Evolutionary conservation across 179 eudicot genomes (phyloP).

Genomic region (Spergularia azorica): DNA sequence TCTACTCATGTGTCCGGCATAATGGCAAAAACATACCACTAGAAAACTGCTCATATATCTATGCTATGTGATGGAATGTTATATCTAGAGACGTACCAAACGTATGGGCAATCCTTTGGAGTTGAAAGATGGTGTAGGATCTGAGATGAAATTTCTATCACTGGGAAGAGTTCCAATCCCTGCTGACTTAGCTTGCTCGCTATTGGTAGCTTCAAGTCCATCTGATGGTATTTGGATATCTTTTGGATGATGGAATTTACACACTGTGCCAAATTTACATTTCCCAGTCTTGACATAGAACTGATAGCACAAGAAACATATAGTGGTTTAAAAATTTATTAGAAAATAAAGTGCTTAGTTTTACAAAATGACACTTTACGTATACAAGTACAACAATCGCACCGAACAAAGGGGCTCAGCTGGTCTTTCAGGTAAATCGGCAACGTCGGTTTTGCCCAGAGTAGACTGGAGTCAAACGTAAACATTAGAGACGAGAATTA

Average conservation of each 20-base stretch:
- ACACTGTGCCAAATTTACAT: slow-evolving; percentile 80
- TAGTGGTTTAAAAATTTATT: background rate
- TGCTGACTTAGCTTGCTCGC: slow-evolving; percentile 35
- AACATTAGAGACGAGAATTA: slow-evolving; percentile 15
- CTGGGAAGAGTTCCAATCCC: slow-evolving; percentile 31
- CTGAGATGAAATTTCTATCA: slow-evolving; percentile 35
- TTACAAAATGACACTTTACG: background rate
- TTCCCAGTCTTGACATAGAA: slow-evolving; percentile 87
- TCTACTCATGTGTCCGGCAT: background rate
- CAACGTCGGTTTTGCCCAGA: slow-evolving; percentile 36
- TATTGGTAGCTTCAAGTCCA: slow-evolving; percentile 42
- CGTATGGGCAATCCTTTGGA: slow-evolving; percentile 92
- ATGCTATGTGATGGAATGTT: background rate
- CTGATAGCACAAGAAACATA: slow-evolving; percentile 44
- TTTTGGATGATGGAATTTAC: slow-evolving; percentile 97
- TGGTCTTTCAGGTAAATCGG: slow-evolving; percentile 82
- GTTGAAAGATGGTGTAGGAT: slow-evolving; percentile 64
- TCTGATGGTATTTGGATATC: slow-evolving; percentile 53
- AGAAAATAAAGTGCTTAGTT: background rate
- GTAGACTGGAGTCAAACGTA: slow-evolving; percentile 47
- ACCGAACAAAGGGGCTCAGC: slow-evolving; percentile 93
- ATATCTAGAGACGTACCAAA: slow-evolving; percentile 46
- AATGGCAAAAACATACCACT: background rate
- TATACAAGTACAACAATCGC: slow-evolving; percentile 25
- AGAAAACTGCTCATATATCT: background rate